These are phyloP conservation scores for Penicillium manginii DNA, from an alignment of 495 filamentous ascomycete species.

Conservation along the genomic window DNA sequence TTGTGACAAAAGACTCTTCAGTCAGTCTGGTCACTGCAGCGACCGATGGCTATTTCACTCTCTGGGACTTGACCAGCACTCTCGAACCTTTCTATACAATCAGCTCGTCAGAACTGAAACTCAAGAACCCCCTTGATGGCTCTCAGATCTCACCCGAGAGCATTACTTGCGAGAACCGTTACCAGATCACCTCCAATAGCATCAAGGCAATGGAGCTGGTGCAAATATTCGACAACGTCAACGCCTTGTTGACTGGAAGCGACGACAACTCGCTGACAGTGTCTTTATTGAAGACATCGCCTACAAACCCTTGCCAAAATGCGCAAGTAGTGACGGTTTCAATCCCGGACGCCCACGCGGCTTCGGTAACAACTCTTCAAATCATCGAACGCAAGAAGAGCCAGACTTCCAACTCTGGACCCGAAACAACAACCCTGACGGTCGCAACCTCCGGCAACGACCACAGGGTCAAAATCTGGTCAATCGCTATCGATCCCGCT, in stretches of 20 bases:
- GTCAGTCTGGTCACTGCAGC: conserved; percentile 58
- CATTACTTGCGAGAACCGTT: conserved; percentile 38
- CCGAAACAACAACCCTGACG: conserved; percentile 18
- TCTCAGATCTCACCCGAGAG: conserved; percentile 21
- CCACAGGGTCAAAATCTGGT: conserved; percentile 80
- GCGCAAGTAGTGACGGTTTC: conserved; percentile 51
- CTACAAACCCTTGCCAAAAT: conserved; percentile 11
- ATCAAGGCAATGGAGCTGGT: conserved; percentile 61
- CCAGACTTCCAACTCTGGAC: background rate
- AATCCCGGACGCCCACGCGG: conserved; percentile 76
- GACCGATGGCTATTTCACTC: conserved; percentile 63
- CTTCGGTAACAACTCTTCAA: conserved; percentile 71
- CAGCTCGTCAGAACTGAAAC: conserved; percentile 17
- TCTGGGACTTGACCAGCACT: conserved; percentile 52
- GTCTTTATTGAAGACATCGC: conserved; percentile 43
- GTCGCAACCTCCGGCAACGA: conserved; percentile 75
- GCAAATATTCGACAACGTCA: conserved; percentile 30
- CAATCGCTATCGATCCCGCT: conserved; percentile 41
- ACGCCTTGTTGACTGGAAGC: conserved; percentile 72
- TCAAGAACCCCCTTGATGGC: conserved; percentile 24
- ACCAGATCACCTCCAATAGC: conserved; percentile 72
- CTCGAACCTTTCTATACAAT: conserved; percentile 39
- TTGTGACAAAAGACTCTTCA: conserved; percentile 39
- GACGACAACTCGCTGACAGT: conserved; percentile 81
- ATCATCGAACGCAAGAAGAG: conserved; percentile 35